Conservation (phyloP, 805 yeast genomes). For the Schwanniomyces sp. region DNA sequence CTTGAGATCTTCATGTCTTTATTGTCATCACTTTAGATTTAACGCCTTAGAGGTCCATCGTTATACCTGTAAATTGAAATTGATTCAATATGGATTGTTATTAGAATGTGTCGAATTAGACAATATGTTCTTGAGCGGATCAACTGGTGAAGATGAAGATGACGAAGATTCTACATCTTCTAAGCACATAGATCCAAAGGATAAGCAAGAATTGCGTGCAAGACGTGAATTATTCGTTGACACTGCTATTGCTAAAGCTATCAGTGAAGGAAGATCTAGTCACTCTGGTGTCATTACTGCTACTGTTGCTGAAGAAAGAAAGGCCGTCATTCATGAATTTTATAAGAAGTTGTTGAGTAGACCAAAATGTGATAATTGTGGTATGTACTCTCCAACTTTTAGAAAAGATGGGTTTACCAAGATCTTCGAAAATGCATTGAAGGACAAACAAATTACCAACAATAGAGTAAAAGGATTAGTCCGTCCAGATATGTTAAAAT, state of each 20-base stretch:
- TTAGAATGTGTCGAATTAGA: slow-evolving; percentile 77
- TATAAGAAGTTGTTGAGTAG: slow-evolving; percentile 72
- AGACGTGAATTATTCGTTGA: slow-evolving; percentile 72
- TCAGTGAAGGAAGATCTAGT: slow-evolving; percentile 72
- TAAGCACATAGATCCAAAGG: slow-evolving; percentile 35
- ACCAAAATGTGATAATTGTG: slow-evolving; percentile 93
- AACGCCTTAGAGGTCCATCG: slow-evolving; percentile 69
- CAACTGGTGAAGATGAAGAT: slow-evolving; percentile 40
- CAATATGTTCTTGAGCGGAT: slow-evolving; percentile 47
- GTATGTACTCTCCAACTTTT: slow-evolving; percentile 90
- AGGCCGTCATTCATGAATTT: slow-evolving; percentile 67
- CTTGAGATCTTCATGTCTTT: slow-evolving; percentile 82
- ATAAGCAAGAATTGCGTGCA: slow-evolving; percentile 49
- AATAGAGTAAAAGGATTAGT: slow-evolving; percentile 79
- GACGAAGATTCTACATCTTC: slow-evolving; percentile 46
- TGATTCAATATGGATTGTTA: slow-evolving; percentile 86
- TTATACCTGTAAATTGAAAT: slow-evolving; percentile 71
- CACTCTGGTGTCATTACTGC: slow-evolving; percentile 76
- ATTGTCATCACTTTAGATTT: slow-evolving; percentile 84
- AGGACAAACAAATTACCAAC: slow-evolving; percentile 76
- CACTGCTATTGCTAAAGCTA: slow-evolving; percentile 66
- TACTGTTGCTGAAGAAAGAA: slow-evolving; percentile 84
- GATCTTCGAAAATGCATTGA: slow-evolving; percentile 83
- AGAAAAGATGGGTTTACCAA: slow-evolving; percentile 94
- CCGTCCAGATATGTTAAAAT: slow-evolving; percentile 69